These are phyloP conservation scores for Aspergillus candidus DNA, from an alignment of 2,329 filamentous ascomycete genomes.

Conservation along the genomic window DNA sequence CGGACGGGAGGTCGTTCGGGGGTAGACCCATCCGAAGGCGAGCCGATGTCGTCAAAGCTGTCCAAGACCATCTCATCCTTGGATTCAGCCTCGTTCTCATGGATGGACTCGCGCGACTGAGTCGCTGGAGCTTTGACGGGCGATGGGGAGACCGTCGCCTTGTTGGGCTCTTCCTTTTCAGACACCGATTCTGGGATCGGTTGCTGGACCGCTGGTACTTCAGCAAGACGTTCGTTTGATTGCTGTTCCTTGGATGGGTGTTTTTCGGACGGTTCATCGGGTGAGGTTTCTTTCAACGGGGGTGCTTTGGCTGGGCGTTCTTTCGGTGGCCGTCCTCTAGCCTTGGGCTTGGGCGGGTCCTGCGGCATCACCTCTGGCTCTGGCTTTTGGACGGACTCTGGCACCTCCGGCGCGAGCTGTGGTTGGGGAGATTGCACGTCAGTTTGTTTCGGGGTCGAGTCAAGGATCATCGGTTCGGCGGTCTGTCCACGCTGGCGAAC, in stretches of 20 bases:
- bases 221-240: too few species aligned
- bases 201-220: not conserved
- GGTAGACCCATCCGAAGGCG: constrained; percentile 43
- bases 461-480: constrained; percentile 33
- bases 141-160: constrained; percentile 10
- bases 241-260: too few species aligned
- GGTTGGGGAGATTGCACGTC: constrained; percentile 11
- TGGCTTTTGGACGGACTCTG: constrained; percentile 1
- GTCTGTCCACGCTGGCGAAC: constrained; percentile 30
- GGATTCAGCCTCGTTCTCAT: constrained; percentile 18
- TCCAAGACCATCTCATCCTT: constrained; percentile 31
- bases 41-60: constrained; percentile 42
- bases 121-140: constrained; percentile 12
- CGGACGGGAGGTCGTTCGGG: constrained; percentile 62
- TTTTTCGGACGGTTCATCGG: too few species aligned
- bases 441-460: constrained; percentile 17
- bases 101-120: constrained; percentile 6
- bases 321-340: too few species aligned
- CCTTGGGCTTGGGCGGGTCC: not conserved
- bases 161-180: constrained; percentile 7
- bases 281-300: too few species aligned
- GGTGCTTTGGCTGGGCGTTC: too few species aligned
- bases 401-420: constrained; percentile 7
- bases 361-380: constrained; percentile 7
- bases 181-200: constrained; percentile 6